Percentiles rank a stretch among this genome's conserved stretches.
Conservation (phyloP, 306 rosid species). For the Hippophae gyantsensis region DNA sequence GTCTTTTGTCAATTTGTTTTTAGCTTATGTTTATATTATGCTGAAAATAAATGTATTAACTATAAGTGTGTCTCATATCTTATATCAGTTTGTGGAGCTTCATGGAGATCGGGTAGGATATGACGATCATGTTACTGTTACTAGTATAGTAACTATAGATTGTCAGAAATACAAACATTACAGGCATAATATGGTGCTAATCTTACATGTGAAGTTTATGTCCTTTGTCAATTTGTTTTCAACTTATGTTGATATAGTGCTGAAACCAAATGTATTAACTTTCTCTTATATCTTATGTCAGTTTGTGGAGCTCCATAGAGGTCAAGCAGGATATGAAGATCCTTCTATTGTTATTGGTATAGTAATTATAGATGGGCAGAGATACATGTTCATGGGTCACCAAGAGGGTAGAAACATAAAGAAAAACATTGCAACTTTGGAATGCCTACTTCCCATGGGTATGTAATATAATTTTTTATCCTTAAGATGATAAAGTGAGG, state of each 20-base stretch:
- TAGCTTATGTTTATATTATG: too few species aligned
- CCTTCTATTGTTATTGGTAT: constrained; percentile 94
- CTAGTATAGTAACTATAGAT: constrained; percentile 81
- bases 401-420: constrained; percentile 96
- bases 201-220: too few species aligned
- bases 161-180: constrained; percentile 63
- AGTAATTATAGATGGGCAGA: constrained; percentile 69
- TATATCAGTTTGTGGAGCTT: constrained; percentile 75
- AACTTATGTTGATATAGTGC: neutral
- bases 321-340: constrained; percentile 87
- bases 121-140: constrained; percentile 96
- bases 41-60: constrained; percentile 16
- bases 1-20: too few species aligned
- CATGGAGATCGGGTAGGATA: constrained; percentile 96
- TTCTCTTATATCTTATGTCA: constrained; percentile 25
- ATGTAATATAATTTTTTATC: constrained; percentile 22
- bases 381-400: constrained; percentile 92
- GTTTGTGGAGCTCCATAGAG: constrained; percentile 98
- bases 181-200: too few species aligned
- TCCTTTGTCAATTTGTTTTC: too few species aligned
- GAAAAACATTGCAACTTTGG: constrained; percentile 92
- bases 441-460: constrained; percentile 99
- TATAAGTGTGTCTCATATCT: constrained; percentile 19
- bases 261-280: constrained; percentile 15
- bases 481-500: too few species aligned